Base-by-base conservation (phyloP, 1,139 yeast genomes). In the Yamadazyma taylorii region DNA sequence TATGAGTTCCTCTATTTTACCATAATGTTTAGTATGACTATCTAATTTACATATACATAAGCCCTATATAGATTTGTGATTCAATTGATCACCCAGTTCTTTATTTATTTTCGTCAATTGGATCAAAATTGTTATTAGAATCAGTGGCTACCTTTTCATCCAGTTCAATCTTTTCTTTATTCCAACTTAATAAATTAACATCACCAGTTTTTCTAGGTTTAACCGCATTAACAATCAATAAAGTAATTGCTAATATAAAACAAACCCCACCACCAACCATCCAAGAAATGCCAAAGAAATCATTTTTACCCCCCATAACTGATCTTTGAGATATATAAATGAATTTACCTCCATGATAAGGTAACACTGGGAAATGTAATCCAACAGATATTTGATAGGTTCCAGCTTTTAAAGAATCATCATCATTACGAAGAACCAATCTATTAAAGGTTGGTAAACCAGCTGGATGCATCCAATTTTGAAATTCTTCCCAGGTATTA, bases 391-490 rank as follows among this genome's bases (percentile, higher is more conserved):
- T 71, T 56, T 79, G 79, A 60, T 92, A 92, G 4, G 73, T 73
- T 15, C 98, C 98, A 5, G 69, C 62, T 5, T 61, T 56, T 51
- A 92, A 63, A 3, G 66, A 58, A 24, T 78, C 78, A 31, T 81
- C 59, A 57, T 88, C 95, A 58, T 90, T 90, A 56, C 96, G 79
- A 47, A 81, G 69, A 3, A 85, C 88, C 56, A 92, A 68, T 61
- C 89, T 89, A 53, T 86, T 79, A 56, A 94, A 92, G 22, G 80
- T 80, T 8, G 97, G 83, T 44, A 94, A 72, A 1, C 92, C 97
- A 3, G 97, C 84, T 2, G 97, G 83, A 53, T 89, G 81, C 97
- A 92, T 90, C 99, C 99, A 92, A 59, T 90, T 92, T 63, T 92
- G 97, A 57, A 92, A 81, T 53, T 87, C 88, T 39, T 53, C 56